These are phyloP conservation scores for Trichoderma parareesei DNA, from an alignment of 495 filamentous ascomycete genomes.

Conservation along the genomic window DNA sequence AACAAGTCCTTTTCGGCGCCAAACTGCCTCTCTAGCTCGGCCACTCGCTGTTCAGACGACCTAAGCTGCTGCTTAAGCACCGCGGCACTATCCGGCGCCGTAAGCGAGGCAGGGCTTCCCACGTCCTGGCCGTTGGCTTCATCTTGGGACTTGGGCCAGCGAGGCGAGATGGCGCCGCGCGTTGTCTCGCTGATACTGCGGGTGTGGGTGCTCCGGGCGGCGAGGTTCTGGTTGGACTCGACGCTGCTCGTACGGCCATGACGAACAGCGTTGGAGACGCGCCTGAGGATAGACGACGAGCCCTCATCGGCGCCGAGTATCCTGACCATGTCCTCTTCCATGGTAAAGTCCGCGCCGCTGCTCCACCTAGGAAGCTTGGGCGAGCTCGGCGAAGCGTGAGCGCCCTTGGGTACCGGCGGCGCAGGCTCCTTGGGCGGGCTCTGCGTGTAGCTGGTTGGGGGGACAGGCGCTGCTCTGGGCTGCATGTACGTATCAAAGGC, in stretches of 20 bases:
- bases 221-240: slow-evolving; percentile 38
- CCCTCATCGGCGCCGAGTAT: slow-evolving; percentile 65
- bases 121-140: slow-evolving; percentile 53
- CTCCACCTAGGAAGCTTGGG: slow-evolving; percentile 67
- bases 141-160: slow-evolving; percentile 68
- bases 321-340: slow-evolving; percentile 86
- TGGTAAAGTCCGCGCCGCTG: slow-evolving; percentile 66
- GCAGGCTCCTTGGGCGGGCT: slow-evolving; percentile 21
- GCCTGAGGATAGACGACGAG: slow-evolving; percentile 67
- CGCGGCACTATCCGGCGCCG: slow-evolving; percentile 60
- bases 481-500: slow-evolving; percentile 53
- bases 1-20: slow-evolving; percentile 70
- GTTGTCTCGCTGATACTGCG: slow-evolving; percentile 51
- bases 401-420: slow-evolving; percentile 25
- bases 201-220: slow-evolving; percentile 33
- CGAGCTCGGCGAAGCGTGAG: slow-evolving; percentile 48
- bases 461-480: slow-evolving; percentile 52
- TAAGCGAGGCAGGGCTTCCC: slow-evolving; percentile 60
- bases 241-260: slow-evolving; percentile 84
- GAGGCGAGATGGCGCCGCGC: slow-evolving; percentile 45
- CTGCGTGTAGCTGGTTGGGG: slow-evolving; percentile 34
- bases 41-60: slow-evolving; percentile 69
- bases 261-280: slow-evolving; percentile 84
- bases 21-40: slow-evolving; percentile 71
- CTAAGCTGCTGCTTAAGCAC: slow-evolving; percentile 66